Evolutionary conservation across 805 yeast genomes (phyloP).

Genomic region (Candida nonsorbophila): DNA sequence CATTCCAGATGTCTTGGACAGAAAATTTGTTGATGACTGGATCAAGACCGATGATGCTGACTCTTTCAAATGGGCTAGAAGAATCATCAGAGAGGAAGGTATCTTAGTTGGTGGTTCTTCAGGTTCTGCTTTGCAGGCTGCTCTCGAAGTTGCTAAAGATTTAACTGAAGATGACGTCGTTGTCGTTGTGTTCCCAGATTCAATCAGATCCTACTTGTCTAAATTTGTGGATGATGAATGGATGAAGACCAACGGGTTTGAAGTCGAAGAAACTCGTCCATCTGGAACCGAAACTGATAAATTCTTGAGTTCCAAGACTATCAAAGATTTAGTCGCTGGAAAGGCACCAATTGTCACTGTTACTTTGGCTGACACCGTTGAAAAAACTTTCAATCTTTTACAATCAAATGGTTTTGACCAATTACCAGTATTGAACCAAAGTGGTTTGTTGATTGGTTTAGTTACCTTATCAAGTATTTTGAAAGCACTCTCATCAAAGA

Average conservation of each 20-base stretch:
- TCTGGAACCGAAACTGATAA: slow-evolving; percentile 38
- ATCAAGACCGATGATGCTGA: slow-evolving; percentile 81
- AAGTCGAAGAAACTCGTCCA: slow-evolving; percentile 45
- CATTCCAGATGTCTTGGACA: slow-evolving; percentile 72
- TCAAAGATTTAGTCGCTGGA: slow-evolving; percentile 55
- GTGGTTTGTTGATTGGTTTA: slow-evolving; percentile 66
- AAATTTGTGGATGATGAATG: slow-evolving; percentile 89
- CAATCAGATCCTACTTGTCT: slow-evolving; percentile 79
- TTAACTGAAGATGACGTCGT: slow-evolving; percentile 69
- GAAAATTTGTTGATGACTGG: slow-evolving; percentile 69
- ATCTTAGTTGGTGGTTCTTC: slow-evolving; percentile 86
- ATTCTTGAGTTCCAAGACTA: slow-evolving; percentile 40
- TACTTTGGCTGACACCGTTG: slow-evolving; percentile 50
- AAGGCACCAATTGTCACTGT: slow-evolving; percentile 80
- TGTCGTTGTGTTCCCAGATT: slow-evolving; percentile 82
- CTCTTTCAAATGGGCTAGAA: slow-evolving; percentile 74
- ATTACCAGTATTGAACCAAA: slow-evolving; percentile 63
- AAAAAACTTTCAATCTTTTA: slow-evolving; percentile 62
- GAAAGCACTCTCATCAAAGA: slow-evolving; percentile 59
- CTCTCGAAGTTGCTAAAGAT: slow-evolving; percentile 61
- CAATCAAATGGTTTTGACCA: slow-evolving; percentile 80
- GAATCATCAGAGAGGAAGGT: slow-evolving; percentile 80
- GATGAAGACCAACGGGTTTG: slow-evolving; percentile 74
- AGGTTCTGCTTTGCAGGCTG: slow-evolving; percentile 79
- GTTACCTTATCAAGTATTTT: slow-evolving; percentile 71